phyloP scores from a whole-genome alignment of 106 monocot species.

The Amphibolis antarctica region DNA sequence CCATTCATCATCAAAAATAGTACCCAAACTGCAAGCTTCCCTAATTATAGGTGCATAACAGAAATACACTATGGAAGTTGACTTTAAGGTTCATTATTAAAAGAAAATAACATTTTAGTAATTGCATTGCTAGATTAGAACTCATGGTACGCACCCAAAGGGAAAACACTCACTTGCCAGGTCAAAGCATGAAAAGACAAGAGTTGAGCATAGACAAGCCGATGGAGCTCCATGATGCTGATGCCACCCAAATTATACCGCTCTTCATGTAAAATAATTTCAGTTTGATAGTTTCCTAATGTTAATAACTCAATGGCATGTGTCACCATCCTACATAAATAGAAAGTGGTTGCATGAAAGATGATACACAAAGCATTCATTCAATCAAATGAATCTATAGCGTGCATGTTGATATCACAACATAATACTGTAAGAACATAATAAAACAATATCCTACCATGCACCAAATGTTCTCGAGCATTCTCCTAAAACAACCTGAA shows the following conservation, averaged over 20 bases:
- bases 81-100: no score
- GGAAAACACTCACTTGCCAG: slow-evolving; percentile 55
- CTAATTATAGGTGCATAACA: no score
- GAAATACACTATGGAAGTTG: no score
- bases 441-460: slow-evolving; percentile 45
- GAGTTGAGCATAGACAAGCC: slow-evolving; percentile 83
- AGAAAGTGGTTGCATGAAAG: no score
- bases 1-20: no score
- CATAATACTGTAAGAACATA: no score
- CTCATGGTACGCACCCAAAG: background rate
- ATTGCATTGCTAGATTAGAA: no score
- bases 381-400: no score
- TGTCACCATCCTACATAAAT: slow-evolving; percentile 59
- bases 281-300: slow-evolving; percentile 50
- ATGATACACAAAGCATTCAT: no score
- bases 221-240: slow-evolving; percentile 78
- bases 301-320: slow-evolving; percentile 80
- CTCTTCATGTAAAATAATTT: slow-evolving; percentile 66
- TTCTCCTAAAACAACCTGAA: slow-evolving; percentile 86
- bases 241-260: slow-evolving; percentile 77
- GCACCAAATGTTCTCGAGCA: slow-evolving; percentile 82
- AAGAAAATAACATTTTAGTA: no score
- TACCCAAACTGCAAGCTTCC: no score
- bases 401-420: no score
- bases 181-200: slow-evolving; percentile 84